Percentiles rank a stretch among this genome's conserved stretches.
phyloP scores from a whole-genome alignment of 1,284 basidiomycete species.

The Sporisorium sorghi region DNA sequence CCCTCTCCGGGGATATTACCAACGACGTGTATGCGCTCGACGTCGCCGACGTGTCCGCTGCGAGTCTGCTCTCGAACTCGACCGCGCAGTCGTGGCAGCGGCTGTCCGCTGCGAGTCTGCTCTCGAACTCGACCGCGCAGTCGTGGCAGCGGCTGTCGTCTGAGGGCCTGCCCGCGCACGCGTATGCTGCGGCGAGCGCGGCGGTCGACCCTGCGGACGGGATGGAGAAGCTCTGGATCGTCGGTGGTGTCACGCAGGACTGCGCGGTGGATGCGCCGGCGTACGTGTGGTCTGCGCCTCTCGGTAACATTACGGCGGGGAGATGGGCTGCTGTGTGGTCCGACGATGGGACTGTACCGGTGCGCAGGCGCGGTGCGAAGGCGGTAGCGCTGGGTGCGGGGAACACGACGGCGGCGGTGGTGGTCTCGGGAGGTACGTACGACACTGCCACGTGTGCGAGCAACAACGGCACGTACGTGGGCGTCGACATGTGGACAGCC shows the following conservation, averaged over 20 bases:
- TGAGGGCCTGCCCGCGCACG: slow-evolving; percentile 43
- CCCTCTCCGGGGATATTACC: slow-evolving; percentile 41
- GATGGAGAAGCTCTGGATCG: slow-evolving; percentile 49
- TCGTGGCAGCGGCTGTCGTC: slow-evolving; percentile 31
- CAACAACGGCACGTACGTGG: slow-evolving; percentile 27
- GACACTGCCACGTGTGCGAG: slow-evolving; percentile 26
- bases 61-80: slow-evolving; percentile 22
- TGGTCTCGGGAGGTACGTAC: slow-evolving; percentile 37
- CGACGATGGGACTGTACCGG: slow-evolving; percentile 14
- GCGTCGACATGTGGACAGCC: slow-evolving; percentile 38
- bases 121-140: slow-evolving; percentile 44
- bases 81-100: slow-evolving; percentile 19
- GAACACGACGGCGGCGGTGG: slow-evolving; percentile 18
- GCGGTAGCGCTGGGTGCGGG: slow-evolving; percentile 23
- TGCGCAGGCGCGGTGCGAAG: slow-evolving; percentile 27
- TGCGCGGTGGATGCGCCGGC: slow-evolving; percentile 52
- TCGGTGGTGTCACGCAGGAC: slow-evolving; percentile 61
- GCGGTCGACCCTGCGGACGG: slow-evolving; percentile 18
- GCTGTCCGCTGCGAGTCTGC: slow-evolving; percentile 33
- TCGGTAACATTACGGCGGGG: slow-evolving; percentile 25
- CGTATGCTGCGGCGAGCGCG: slow-evolving; percentile 49
- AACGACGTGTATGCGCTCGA: slow-evolving; percentile 59
- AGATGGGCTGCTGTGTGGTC: slow-evolving; percentile 31
- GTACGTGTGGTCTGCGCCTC: slow-evolving; percentile 43
- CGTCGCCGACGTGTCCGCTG: slow-evolving; percentile 32